A percentile compares a stretch with the other conserved stretches of the same genome.
Conservation (phyloP, 768 basidiomycete species). For the Lactarius psammicola region DNA sequence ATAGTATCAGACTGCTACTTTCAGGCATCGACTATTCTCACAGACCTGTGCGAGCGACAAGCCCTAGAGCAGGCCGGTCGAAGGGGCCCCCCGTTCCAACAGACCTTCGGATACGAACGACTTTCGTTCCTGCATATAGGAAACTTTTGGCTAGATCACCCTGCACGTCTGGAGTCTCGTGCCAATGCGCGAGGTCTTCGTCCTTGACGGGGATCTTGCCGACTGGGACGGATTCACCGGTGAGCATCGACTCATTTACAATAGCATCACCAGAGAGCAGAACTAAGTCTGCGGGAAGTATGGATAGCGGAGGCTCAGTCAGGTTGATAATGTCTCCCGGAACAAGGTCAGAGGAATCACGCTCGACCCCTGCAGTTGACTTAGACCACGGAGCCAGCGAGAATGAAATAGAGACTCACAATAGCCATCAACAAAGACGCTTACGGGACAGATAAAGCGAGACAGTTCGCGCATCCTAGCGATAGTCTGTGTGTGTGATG, state of each 20-base stretch:
- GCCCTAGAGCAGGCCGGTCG: conserved; percentile 64
- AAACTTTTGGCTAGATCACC: conserved; percentile 77
- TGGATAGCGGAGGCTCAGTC: conserved; percentile 65
- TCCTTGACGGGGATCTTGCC: conserved; percentile 86
- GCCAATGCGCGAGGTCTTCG: conserved; percentile 71
- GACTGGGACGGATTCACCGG: conserved; percentile 97
- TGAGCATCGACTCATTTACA: conserved; percentile 98
- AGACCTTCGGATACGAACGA: conserved; percentile 77
- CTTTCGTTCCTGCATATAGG: conserved; percentile 85
- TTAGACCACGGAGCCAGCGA: conserved; percentile 5
- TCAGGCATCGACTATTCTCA: conserved; percentile 10
- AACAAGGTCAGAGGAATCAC: conserved; percentile 76
- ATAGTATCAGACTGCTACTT: conserved; percentile 14
- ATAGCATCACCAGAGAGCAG: conserved; percentile 96
- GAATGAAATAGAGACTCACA: conserved; percentile 32
- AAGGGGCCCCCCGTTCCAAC: conserved; percentile 49
- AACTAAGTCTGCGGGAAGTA: conserved; percentile 88
- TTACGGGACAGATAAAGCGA: conserved; percentile 75
- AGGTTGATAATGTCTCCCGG: conserved; percentile 93
- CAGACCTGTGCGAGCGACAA: conserved; percentile 85
- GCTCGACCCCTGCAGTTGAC: conserved; percentile 56
- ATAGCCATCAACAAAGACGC: conserved; percentile 66
- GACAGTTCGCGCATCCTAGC: conserved; percentile 96
- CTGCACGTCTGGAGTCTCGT: conserved; percentile 54
- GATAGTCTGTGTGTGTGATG: conserved; percentile 62